A percentile compares a stretch with the other conserved stretches of the same genome.
Conservation (phyloP, 2,329 filamentous ascomycete species). For the Thielaviopsis euricoi region DNA sequence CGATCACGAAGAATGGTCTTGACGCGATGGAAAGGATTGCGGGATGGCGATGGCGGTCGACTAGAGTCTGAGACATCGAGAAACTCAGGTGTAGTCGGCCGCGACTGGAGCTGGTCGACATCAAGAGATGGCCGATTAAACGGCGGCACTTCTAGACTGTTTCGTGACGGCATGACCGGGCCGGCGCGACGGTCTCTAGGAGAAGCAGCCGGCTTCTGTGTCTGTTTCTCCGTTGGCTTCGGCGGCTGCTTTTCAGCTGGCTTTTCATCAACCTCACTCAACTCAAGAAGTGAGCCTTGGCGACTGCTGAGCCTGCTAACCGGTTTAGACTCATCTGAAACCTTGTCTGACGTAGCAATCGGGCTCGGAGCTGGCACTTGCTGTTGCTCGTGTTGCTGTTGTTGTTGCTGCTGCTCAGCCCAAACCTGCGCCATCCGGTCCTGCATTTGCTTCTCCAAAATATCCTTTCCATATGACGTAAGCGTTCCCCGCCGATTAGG, state of each 20-base stretch:
- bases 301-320: conserved; percentile 20
- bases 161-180: conserved; percentile 2
- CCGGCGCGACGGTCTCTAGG: conserved; percentile 24
- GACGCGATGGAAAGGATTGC: conserved; percentile 40
- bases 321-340: conserved; percentile 15
- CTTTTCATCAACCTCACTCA: conserved; percentile 25
- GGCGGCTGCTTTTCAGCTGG: conserved; percentile 1
- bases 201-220: conserved; percentile 1
- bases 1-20: conserved; percentile 37
- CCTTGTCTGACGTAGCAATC: background rate
- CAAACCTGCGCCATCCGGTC: conserved; percentile 42
- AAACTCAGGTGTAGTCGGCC: background rate
- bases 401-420: conserved; percentile 17
- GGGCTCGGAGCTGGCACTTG: background rate
- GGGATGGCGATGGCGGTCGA: conserved; percentile 44
- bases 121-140: conserved; percentile 1
- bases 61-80: conserved; percentile 25
- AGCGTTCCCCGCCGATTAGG: conserved; percentile 29
- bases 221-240: too few relatives aligned
- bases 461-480: conserved; percentile 30
- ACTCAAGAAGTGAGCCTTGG: conserved; percentile 23
- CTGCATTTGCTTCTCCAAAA: conserved; percentile 45
- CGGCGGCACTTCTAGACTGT: conserved; percentile 13
- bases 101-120: background rate
- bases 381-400: background rate